Base-by-base conservation (phyloP, 2,329 filamentous ascomycete species). In the Aspergillus thermomutatus region DNA sequence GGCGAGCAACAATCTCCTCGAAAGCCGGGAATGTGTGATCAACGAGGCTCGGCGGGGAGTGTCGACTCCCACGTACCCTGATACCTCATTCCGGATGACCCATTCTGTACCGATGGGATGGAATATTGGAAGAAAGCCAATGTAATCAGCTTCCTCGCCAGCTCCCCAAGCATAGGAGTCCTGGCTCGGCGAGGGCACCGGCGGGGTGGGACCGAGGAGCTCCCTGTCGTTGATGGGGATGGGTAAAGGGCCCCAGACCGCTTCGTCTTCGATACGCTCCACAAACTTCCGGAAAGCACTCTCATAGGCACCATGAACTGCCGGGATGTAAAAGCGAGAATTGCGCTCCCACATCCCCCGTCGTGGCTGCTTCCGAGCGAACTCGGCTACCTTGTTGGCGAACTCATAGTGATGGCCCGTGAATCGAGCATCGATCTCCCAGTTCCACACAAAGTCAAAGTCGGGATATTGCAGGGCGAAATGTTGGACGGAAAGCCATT, bases 401-500 rank as follows among this genome's bases (percentile, higher is more conserved):
- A 92, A 84, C 62, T 91, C 86, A 72, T 91, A 91, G 70, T 90
- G 84, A 59, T 92, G 88, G 17, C 89, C 89, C 0, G 85, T 89
- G 66, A 87, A 86, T 49, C 90, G 82, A 40, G 87, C 85, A 67
- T 92, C 89, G 70, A 90, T 87, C 68, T 92, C 90, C 87, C 88
- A 91, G 69, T 91, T 91, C 88, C 89, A 92, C 61, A 90, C 79
- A 65, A 83, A 90, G 63, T 91, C 87, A 60, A 88, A 92, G 64
- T 91, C 84, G 0, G 87, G 88, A 64, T 90, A 85, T 47, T 87
- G 85, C 63, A 87, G 81, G 59, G 84, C 84, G 68, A 92, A 92
- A 73, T 87, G 87, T 69, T 92, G 89, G 2, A 92, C 80, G 5
- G 88, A 87, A 63, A 91, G 80, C 79, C 87, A 90, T 66, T 90